Conservation (phyloP, 805 yeast species). For the Ogataea henricii region DNA sequence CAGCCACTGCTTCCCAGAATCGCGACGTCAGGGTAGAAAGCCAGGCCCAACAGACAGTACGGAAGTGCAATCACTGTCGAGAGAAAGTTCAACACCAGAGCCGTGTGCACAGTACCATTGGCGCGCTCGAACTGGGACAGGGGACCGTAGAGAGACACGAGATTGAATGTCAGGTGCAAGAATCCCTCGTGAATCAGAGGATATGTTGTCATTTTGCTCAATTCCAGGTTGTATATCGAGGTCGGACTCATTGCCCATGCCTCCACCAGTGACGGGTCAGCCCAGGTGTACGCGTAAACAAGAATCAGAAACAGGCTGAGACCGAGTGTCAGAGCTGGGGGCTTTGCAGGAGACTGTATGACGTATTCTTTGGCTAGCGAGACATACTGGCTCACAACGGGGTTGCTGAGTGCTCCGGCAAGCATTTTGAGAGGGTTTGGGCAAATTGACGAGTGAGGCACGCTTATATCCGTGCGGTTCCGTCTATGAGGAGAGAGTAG, state of each 20-base stretch:
- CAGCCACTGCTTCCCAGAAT: slow-evolving; percentile 75
- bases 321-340: slow-evolving; percentile 60
- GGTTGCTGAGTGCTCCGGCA: slow-evolving; percentile 1
- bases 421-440: not conserved
- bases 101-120: slow-evolving; percentile 87
- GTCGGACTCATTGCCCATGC: slow-evolving; percentile 55
- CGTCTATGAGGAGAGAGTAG: too few relatives aligned
- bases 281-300: slow-evolving; percentile 41
- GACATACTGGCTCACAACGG: slow-evolving; percentile 1
- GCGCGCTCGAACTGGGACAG: slow-evolving; percentile 64
- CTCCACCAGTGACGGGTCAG: slow-evolving; percentile 33
- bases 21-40: slow-evolving; percentile 52
- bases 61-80: slow-evolving; percentile 71
- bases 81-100: slow-evolving; percentile 70
- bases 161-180: slow-evolving; percentile 62
- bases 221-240: slow-evolving; percentile 50
- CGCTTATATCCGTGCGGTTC: too few relatives aligned
- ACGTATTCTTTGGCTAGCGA: slow-evolving; percentile 4
- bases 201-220: slow-evolving; percentile 65
- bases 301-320: slow-evolving; percentile 53
- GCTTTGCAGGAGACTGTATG: slow-evolving; percentile 7
- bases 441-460: too few relatives aligned
- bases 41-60: slow-evolving; percentile 52
- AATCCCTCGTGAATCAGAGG: slow-evolving; percentile 67
- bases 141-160: slow-evolving; percentile 57